Percentiles rank a stretch among this genome's conserved stretches.
Conservation (phyloP, 176 grass and related monocot genomes). For the Urochloa ruziziensis region DNA sequence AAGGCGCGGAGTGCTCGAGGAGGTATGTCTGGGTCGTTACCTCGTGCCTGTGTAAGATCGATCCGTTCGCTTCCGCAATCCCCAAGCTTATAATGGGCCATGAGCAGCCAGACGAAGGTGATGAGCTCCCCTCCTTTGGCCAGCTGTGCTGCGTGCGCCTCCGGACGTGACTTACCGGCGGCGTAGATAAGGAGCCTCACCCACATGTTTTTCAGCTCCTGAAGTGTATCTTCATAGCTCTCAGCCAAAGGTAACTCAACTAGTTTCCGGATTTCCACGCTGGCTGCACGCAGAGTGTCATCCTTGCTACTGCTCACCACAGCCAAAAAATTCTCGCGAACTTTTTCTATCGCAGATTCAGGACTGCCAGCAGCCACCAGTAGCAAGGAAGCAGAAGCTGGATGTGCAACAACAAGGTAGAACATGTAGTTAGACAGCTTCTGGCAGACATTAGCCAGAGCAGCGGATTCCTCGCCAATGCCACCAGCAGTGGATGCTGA, state of each 20-base stretch:
- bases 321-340: not conserved
- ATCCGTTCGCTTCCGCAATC: not conserved
- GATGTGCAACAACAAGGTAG: not conserved
- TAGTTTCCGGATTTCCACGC: not conserved
- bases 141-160: not conserved
- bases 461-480: not conserved
- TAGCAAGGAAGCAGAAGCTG: not conserved
- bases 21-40: not conserved
- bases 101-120: slow-evolving; percentile 8
- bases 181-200: not conserved
- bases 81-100: not conserved
- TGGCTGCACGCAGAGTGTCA: not conserved
- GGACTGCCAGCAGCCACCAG: not conserved
- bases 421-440: slow-evolving; percentile 21
- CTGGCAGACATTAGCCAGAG: not conserved
- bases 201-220: not conserved
- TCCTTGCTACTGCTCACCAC: not conserved
- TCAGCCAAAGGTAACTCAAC: not conserved
- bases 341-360: not conserved
- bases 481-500: not conserved
- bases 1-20: not conserved
- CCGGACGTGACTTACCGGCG: not conserved
- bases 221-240: not conserved
- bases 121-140: not conserved
- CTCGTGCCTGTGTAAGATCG: not conserved